Evolutionary conservation across 2,329 filamentous ascomycete species (phyloP).

Genomic region (Colletotrichum lindemuthianum): DNA sequence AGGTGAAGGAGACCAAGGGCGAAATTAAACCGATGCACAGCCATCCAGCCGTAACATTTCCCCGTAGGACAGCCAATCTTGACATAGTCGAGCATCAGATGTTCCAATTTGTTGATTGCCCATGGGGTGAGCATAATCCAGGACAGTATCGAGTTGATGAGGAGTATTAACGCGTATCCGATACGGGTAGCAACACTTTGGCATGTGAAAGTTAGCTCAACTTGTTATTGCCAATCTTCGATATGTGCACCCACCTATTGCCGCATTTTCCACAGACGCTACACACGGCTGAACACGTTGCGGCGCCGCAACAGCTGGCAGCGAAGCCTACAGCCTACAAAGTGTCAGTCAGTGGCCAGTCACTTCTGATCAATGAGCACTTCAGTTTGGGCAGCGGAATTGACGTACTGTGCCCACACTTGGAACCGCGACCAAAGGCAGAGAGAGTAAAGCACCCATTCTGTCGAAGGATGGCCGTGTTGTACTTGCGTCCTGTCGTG

Average conservation of each 20-base stretch:
- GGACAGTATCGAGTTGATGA: constrained; percentile 95
- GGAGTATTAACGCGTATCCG: constrained; percentile 92
- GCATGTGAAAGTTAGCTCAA: constrained; percentile 31
- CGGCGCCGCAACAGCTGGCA: constrained; percentile 94
- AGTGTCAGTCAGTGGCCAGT: constrained; percentile 5
- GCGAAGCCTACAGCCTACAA: constrained; percentile 77
- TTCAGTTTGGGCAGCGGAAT: constrained; percentile 23
- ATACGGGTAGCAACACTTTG: constrained; percentile 93
- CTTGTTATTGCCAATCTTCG: neutral
- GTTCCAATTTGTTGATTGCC: constrained; percentile 95
- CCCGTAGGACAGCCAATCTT: constrained; percentile 92
- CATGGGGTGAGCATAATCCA: constrained; percentile 99
- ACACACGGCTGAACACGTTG: constrained; percentile 95
- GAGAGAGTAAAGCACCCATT: constrained; percentile 92
- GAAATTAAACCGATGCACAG: constrained; percentile 97
- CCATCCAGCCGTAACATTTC: constrained; percentile 94
- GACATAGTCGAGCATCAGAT: constrained; percentile 94
- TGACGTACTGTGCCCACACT: constrained; percentile 82
- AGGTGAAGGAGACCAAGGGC: constrained; percentile 94
- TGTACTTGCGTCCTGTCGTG: too few relatives aligned
- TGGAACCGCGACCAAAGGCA: constrained; percentile 89
- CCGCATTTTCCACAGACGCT: constrained; percentile 96
- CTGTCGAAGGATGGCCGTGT: constrained; percentile 8
- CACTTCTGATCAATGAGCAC: constrained; percentile 20
- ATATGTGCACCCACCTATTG: constrained; percentile 74